A percentile compares a stretch with the other conserved stretches of the same genome.
phyloP scores from a whole-genome alignment of 2,329 filamentous ascomycete genomes.

The Gnomoniopsis sp. region DNA sequence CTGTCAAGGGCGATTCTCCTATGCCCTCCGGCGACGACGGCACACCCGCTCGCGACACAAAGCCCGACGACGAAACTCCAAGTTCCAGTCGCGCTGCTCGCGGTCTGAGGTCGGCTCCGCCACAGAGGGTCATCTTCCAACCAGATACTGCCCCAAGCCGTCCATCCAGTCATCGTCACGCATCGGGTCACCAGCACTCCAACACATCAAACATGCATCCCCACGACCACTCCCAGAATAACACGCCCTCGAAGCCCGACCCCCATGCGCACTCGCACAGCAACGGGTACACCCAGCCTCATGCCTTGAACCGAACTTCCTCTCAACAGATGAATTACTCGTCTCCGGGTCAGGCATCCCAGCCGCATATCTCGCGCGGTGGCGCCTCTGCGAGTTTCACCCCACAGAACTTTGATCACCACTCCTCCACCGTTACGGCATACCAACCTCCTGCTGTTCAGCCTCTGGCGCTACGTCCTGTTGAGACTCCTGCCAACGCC shows the following conservation, averaged over 20 bases:
- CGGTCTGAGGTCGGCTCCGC: slow-evolving; percentile 76
- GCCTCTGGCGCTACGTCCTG: slow-evolving; percentile 66
- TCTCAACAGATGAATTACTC: slow-evolving; percentile 13
- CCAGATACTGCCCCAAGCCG: slow-evolving; percentile 68
- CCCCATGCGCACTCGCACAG: slow-evolving; percentile 25
- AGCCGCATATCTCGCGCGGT: slow-evolving; percentile 29
- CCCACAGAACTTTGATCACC: slow-evolving; percentile 52
- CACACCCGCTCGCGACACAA: slow-evolving; percentile 53
- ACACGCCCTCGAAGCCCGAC: slow-evolving; percentile 25
- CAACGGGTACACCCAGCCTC: slow-evolving; percentile 11
- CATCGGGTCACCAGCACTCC: slow-evolving; percentile 40
- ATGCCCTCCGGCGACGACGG: slow-evolving; percentile 59
- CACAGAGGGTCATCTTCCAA: slow-evolving; percentile 80
- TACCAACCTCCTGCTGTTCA: slow-evolving; percentile 67
- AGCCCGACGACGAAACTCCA: slow-evolving; percentile 43
- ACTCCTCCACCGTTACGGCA: slow-evolving; percentile 59
- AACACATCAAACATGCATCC: background rate
- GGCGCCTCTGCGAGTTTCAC: slow-evolving; percentile 47
- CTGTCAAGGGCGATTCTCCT: slow-evolving; percentile 50
- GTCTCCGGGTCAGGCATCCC: slow-evolving; percentile 25
- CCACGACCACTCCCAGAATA: slow-evolving; percentile 19
- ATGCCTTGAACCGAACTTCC: slow-evolving; percentile 6
- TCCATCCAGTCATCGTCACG: slow-evolving; percentile 51
- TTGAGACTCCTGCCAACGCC: slow-evolving; percentile 72
- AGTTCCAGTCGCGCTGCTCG: slow-evolving; percentile 56